phyloP scores from a whole-genome alignment of 2,329 filamentous ascomycete genomes.

The Ophiostoma tasmaniense region DNA sequence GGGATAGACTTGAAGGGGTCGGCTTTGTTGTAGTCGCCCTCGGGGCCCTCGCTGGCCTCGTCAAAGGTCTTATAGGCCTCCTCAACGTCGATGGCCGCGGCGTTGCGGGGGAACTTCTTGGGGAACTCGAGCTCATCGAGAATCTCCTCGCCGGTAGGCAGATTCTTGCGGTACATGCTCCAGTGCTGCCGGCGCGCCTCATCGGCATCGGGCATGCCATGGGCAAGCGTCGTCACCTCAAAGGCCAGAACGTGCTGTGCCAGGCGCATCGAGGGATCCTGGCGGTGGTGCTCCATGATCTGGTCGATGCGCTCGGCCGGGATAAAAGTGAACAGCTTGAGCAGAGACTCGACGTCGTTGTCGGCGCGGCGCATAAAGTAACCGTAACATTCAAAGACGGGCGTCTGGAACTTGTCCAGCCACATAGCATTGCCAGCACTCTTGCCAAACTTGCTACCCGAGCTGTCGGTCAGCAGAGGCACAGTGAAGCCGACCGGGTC shows the following conservation, averaged over 20 bases:
- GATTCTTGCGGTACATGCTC: conserved; percentile 33
- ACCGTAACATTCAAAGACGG: conserved; percentile 76
- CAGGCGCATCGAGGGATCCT: conserved; percentile 60
- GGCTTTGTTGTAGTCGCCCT: neutral
- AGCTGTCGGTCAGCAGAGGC: conserved; percentile 75
- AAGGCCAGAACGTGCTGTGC: conserved; percentile 78
- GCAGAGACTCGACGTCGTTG: conserved; percentile 66
- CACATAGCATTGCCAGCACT: conserved; percentile 89
- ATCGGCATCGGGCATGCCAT: conserved; percentile 58
- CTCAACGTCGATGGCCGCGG: neutral
- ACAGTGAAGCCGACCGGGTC: conserved; percentile 80
- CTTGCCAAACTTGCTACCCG: conserved; percentile 90
- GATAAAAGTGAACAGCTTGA: conserved; percentile 87
- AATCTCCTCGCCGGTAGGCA: neutral
- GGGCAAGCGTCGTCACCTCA: conserved; percentile 73
- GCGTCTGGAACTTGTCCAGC: conserved; percentile 76
- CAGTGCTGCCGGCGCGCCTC: conserved; percentile 47
- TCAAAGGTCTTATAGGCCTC: conserved; percentile 10
- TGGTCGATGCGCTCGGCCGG: conserved; percentile 58
- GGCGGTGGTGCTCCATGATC: conserved; percentile 58
- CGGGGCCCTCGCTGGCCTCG: conserved; percentile 13
- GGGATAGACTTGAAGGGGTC: neutral
- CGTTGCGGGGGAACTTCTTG: neutral
- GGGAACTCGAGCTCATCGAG: conserved; percentile 4
- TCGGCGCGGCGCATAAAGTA: conserved; percentile 83